Evolutionary conservation across 192 early-diverging fungal species (phyloP).

Genomic region (Allomyces javanicus): DNA sequence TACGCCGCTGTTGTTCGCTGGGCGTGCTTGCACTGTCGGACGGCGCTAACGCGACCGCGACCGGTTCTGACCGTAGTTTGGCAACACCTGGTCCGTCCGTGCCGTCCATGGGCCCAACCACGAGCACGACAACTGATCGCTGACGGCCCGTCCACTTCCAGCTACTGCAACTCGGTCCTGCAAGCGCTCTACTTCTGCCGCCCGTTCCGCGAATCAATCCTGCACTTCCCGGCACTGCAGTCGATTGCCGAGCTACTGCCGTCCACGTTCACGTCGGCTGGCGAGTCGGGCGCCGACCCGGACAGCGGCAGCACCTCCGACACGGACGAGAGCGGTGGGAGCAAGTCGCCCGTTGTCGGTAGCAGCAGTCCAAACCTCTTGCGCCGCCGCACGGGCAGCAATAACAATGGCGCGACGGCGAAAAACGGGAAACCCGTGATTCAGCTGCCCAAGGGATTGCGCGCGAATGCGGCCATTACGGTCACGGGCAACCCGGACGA

Average conservation of each 20-base stretch:
- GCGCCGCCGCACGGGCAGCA: not conserved
- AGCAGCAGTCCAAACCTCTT: not conserved
- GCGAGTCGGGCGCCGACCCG: not conserved
- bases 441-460: not conserved
- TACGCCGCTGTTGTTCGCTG: slow-evolving; percentile 12
- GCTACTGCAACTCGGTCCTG: slow-evolving; percentile 89
- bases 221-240: slow-evolving; percentile 44
- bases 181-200: slow-evolving; percentile 90
- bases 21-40: not conserved
- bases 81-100: slow-evolving; percentile 55
- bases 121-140: not conserved
- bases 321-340: slow-evolving; percentile 1
- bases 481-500: slow-evolving; percentile 25
- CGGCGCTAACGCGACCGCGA: not conserved
- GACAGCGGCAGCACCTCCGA: not conserved
- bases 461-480: too few species aligned
- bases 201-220: slow-evolving; percentile 82
- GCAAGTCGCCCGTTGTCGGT: not conserved
- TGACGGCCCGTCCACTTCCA: slow-evolving; percentile 6
- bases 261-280: not conserved
- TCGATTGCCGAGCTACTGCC: slow-evolving; percentile 9
- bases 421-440: slow-evolving; percentile 2
- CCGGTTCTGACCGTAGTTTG: slow-evolving; percentile 30
- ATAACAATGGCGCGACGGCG: not conserved
- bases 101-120: slow-evolving; percentile 10